These are phyloP conservation scores for Colletotrichum euphorbiae DNA, from an alignment of 2,329 filamentous ascomycete genomes.

Conservation along the genomic window DNA sequence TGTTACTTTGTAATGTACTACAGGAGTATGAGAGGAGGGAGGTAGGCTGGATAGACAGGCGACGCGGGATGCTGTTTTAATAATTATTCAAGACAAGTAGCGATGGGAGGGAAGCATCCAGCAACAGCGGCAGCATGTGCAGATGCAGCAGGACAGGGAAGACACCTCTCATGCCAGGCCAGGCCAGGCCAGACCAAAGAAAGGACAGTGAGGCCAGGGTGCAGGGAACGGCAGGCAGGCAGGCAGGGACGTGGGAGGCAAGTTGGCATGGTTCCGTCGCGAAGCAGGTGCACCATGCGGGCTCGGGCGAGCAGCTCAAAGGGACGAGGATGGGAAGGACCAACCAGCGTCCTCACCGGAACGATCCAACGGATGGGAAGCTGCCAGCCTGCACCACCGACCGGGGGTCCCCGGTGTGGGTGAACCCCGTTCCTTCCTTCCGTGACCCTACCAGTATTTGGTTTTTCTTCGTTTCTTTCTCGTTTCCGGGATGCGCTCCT, in stretches of 20 bases:
- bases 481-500: conserved; percentile 13
- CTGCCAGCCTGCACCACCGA: conserved; percentile 23
- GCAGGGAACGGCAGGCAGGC: conserved; percentile 17
- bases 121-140: conserved; percentile 11
- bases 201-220: background rate
- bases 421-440: conserved; percentile 24
- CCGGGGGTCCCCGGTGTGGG: conserved; percentile 5
- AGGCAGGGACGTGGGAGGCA: conserved; percentile 12
- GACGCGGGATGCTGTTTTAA: conserved; percentile 31
- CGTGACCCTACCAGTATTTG: background rate
- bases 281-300: background rate
- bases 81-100: conserved; percentile 29
- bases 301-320: conserved; percentile 5
- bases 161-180: conserved; percentile 3
- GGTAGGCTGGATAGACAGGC: background rate
- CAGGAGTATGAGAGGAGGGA: conserved; percentile 31
- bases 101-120: conserved; percentile 1
- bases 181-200: conserved; percentile 17
- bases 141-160: background rate
- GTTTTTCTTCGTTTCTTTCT: background rate
- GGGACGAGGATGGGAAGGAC: conserved; percentile 1
- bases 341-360: conserved; percentile 31
- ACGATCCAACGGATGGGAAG: conserved; percentile 33
- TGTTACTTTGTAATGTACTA: conserved; percentile 29
- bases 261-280: background rate